Base-by-base conservation (phyloP, 1,139 yeast genomes). In the Pichia sp. region DNA sequence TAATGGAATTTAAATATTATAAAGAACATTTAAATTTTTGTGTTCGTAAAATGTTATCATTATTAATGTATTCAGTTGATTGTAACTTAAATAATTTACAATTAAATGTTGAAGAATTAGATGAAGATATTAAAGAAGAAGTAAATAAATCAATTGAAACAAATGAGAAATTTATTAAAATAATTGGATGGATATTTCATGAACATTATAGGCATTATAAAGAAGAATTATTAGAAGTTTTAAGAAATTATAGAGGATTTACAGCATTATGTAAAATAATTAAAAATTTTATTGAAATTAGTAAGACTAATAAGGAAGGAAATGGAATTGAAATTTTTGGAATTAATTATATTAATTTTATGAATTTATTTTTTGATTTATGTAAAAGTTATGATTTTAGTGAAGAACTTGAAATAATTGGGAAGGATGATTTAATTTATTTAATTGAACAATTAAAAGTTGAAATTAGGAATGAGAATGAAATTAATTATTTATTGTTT, bases 401-500 rank as follows among this genome's bases (percentile, higher is more conserved):
- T 2, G 47, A 59, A 1, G 59, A 62, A 45, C 62, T 83, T 39
- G 64, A 64, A 7, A 62, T 71, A 32, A 66, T 87, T 24, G 73
- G 74, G 33, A 66, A 70, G 8, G 69, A 76, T 35, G 77, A 84
- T 45, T 68, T 86, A 16, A 69, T 71, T 47, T 76, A 72, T 51
- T 63, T 84, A 39, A 70, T 82, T 43, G 61, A 71, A 3, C 70
- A 75, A 25, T 70, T 82, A 49, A 76, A 74, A 51, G 54, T 63
- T 50, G 66, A 70, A 51, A 68, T 73, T 56, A 76, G 76, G 37
- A 77, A 77, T 42, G 86, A 79, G 48, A 82, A 80, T 52, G 74
- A 82, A 39, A 73, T 76, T 48, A 85, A 87, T 43, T 80, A 80
- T 53, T 78, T 86, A 35, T 80, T 82, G 54, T 82, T 87, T 66